phyloP scores from a whole-genome alignment of 2,329 filamentous ascomycete genomes.

The Trichoderma semiorbis region DNA sequence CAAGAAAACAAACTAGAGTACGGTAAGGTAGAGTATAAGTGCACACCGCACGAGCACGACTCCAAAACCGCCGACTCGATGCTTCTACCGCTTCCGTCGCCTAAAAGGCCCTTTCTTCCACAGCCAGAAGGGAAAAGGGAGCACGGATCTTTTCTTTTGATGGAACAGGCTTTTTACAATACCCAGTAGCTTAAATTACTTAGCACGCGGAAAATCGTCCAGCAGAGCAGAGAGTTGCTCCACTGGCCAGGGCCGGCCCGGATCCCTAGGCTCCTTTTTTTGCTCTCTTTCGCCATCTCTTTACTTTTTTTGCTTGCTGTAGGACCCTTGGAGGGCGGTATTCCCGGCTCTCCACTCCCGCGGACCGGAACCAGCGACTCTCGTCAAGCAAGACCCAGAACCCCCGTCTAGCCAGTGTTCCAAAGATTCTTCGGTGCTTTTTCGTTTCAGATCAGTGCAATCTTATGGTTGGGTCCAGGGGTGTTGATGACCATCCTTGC shows the following conservation, averaged over 20 bases:
- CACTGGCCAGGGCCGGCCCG: conserved; percentile 11
- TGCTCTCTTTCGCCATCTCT: background rate
- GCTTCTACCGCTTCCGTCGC: background rate
- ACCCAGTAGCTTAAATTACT: conserved; percentile 12
- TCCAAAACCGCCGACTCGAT: background rate
- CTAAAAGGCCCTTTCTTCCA: background rate
- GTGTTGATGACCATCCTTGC: background rate
- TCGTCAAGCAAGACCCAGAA: background rate
- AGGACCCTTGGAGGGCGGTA: background rate
- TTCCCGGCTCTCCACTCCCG: background rate
- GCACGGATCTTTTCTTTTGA: background rate
- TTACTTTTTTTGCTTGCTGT: background rate
- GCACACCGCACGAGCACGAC: background rate
- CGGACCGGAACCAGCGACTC: background rate
- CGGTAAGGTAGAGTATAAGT: background rate
- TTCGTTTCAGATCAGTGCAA: conserved; percentile 13
- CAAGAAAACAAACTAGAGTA: background rate
- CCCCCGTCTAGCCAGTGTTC: background rate
- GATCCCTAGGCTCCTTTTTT: background rate
- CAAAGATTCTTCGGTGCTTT: conserved; percentile 6
- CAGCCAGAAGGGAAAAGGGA: background rate
- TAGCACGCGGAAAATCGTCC: background rate
- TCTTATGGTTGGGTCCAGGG: background rate
- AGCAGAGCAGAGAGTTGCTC: background rate
- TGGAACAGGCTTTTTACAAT: background rate